Evolutionary conservation across 495 filamentous ascomycete species (phyloP).

Genomic region (Penicillium subrubescens): DNA sequence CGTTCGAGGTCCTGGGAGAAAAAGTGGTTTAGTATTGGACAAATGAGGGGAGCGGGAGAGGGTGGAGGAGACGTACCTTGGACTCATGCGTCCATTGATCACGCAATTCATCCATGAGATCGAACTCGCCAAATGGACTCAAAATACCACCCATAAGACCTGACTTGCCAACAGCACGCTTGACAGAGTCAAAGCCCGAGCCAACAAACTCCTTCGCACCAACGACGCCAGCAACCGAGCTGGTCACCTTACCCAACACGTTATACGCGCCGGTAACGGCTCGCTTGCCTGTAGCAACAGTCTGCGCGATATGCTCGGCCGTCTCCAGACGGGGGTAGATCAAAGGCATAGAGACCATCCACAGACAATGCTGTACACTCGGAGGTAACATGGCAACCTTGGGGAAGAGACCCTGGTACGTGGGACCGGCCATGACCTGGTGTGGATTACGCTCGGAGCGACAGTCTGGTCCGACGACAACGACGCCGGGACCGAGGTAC

Average conservation of each 20-base stretch:
- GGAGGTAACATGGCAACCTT: slow-evolving; percentile 91
- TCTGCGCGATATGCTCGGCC: slow-evolving; percentile 84
- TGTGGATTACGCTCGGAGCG: slow-evolving; percentile 87
- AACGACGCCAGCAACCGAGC: slow-evolving; percentile 90
- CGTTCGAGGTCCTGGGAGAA: slow-evolving; percentile 78
- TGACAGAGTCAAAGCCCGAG: slow-evolving; percentile 89
- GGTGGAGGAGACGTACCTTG: slow-evolving; percentile 70
- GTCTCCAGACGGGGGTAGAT: slow-evolving; percentile 91
- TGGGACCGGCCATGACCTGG: slow-evolving; percentile 93
- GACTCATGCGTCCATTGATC: slow-evolving; percentile 98
- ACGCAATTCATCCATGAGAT: slow-evolving; percentile 88
- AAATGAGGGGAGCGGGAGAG: too few species aligned
- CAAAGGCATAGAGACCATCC: slow-evolving; percentile 89
- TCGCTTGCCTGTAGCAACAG: slow-evolving; percentile 93
- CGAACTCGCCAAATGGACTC: slow-evolving; percentile 96
- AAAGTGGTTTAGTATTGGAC: slow-evolving; percentile 6
- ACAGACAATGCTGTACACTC: slow-evolving; percentile 92
- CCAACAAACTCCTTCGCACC: slow-evolving; percentile 90
- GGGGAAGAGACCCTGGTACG: slow-evolving; percentile 95
- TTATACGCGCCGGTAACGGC: slow-evolving; percentile 95
- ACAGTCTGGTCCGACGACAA: slow-evolving; percentile 85
- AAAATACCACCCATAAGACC: slow-evolving; percentile 93
- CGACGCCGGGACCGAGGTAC: slow-evolving; percentile 88
- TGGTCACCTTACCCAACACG: slow-evolving; percentile 88
- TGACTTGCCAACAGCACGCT: slow-evolving; percentile 91